Evolutionary conservation across 2,329 filamentous ascomycete genomes (phyloP), one percentile per base, ranked within the genome.

Genomic region (Alternaria metachromatica): DNA sequence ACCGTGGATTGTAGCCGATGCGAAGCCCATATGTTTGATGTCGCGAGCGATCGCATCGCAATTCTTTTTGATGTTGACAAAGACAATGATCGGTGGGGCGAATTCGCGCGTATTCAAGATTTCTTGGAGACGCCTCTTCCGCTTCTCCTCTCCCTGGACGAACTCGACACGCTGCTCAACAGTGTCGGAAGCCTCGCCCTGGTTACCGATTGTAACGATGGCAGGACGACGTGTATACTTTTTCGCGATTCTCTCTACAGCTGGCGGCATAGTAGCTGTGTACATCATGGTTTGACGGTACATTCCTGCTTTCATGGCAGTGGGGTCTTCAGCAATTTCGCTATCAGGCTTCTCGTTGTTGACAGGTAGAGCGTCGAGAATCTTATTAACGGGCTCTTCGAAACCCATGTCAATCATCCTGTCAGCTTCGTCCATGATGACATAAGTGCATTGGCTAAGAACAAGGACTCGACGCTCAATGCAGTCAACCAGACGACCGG

Each of bases 271-370:
- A 26, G 96, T 99, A 57, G 96, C 96, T 69, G 96, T 98, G 88
- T 98, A 99, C 96, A 99, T 99, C 96, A 99, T 99, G 0, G 96
- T 99, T 81, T 99, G 95, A 63, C 96, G 87, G 83, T 98, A 98
- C 2, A 97, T 83, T 73, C 92, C 91, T 62, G 88, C 87, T 72
- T 89, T 90, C 95, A 98, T 98, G n/a, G 90, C 89, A 60, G 87
- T 84, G 0, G 92, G 85, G 76, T 98, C 88, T 80, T 99, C 96
- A 6, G 96, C 96, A 57, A 92, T 93, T 12, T 98, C 95, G 0
- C 88, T 92, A 80, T 99, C 96, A 0, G 96, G 96, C 80, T 98
- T 99, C 80, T 97, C 93, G 80, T 99, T 98, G 54, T 87, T 86
- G 8, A 97, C 93, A 0, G 96, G 96, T 2, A 99, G 87, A 2